phyloP scores from a whole-genome alignment of 1,139 yeast genomes.

The Yamadazyma spencermartinsiae region DNA sequence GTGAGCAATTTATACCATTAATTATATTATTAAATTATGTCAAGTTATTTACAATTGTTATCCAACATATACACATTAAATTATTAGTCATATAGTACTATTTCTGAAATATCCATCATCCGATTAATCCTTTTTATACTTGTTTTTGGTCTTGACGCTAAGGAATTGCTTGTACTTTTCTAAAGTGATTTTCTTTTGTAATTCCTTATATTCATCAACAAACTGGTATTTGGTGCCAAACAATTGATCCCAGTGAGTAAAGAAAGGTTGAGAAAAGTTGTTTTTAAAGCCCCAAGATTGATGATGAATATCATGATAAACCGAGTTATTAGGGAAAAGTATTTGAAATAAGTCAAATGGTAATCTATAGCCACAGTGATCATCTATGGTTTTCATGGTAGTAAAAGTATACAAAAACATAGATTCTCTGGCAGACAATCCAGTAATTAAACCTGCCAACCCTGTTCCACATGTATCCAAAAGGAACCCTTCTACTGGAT shows the following conservation, averaged over 20 bases:
- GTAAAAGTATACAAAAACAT: constrained; percentile 77
- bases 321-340: constrained; percentile 90
- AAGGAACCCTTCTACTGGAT: constrained; percentile 89
- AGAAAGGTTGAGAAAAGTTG: constrained; percentile 96
- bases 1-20: not conserved
- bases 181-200: constrained; percentile 60
- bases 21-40: not conserved
- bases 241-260: constrained; percentile 85
- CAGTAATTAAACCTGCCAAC: constrained; percentile 62
- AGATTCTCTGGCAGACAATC: constrained; percentile 74
- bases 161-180: constrained; percentile 63
- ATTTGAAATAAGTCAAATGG: constrained; percentile 90
- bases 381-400: constrained; percentile 95
- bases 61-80: constrained; percentile 4
- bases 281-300: constrained; percentile 93
- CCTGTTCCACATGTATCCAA: constrained; percentile 94
- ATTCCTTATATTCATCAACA: constrained; percentile 55
- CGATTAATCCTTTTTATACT: constrained; percentile 7
- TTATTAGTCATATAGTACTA: not conserved
- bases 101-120: no score
- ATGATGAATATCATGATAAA: constrained; percentile 96
- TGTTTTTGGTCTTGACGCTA: constrained; percentile 35
- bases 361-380: constrained; percentile 92
- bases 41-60: constrained; percentile 1
- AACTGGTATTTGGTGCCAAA: constrained; percentile 73